These are phyloP conservation scores for Mycena latifolia DNA, from an alignment of 768 basidiomycete genomes.

Conservation along the genomic window DNA sequence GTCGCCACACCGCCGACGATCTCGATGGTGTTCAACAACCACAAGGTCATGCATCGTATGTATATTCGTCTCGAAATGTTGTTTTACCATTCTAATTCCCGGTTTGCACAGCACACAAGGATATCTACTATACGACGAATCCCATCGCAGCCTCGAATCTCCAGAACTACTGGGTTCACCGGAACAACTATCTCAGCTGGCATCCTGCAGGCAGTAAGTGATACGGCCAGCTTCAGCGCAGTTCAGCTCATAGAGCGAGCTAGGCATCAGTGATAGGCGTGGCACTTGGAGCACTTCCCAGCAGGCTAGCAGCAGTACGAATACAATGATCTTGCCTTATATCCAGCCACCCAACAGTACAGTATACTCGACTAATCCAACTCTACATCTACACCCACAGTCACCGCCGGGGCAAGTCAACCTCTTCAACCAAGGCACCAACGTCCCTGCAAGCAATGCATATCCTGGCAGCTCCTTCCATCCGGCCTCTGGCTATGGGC, in stretches of 20 bases:
- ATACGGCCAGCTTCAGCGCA: background rate
- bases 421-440: slow-evolving; percentile 2
- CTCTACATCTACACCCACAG: no score
- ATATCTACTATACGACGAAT: slow-evolving; percentile 1
- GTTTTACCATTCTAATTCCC: no score
- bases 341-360: background rate
- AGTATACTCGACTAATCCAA: slow-evolving; percentile 4
- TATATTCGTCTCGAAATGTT: no score
- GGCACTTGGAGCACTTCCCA: background rate
- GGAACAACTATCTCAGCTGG: slow-evolving; percentile 16
- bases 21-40: slow-evolving; percentile 24
- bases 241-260: background rate
- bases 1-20: slow-evolving; percentile 25
- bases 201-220: background rate
- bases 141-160: slow-evolving; percentile 16
- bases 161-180: slow-evolving; percentile 28
- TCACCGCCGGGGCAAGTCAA: background rate
- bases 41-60: slow-evolving; percentile 29
- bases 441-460: background rate
- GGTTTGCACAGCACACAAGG: slow-evolving; percentile 22
- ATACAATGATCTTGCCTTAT: background rate
- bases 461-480: no score
- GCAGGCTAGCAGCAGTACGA: background rate
- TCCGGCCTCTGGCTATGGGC: no score
- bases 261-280: background rate